A percentile compares a stretch with the other conserved stretches of the same genome.
These are phyloP conservation scores for Begonia fuchsioides DNA, from an alignment of 306 rosid genomes.

Conservation along the genomic window DNA sequence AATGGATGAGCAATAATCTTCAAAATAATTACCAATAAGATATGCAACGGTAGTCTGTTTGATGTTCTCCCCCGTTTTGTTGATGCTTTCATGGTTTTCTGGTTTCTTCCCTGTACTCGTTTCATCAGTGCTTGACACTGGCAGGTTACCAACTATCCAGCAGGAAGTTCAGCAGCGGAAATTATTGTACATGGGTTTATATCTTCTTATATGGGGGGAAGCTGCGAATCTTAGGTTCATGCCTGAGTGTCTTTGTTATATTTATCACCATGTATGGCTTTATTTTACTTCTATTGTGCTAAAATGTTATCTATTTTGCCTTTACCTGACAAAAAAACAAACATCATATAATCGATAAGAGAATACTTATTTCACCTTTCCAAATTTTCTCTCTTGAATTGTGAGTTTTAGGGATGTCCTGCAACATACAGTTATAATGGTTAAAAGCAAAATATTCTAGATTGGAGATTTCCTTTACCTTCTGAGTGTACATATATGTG, in stretches of 20 bases:
- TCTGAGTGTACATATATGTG: neutral
- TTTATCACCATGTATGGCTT: constrained; percentile 82
- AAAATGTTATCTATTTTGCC: no score
- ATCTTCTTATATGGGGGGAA: constrained; percentile 99
- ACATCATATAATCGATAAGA: no score
- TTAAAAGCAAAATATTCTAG: neutral
- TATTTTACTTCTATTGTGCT: neutral
- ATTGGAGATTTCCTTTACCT: neutral
- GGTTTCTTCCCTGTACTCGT: neutral
- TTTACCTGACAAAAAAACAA: no score
- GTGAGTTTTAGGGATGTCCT: neutral
- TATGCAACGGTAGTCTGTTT: no score
- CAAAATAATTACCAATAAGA: no score
- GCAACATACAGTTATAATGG: no score
- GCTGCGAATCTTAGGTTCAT: constrained; percentile 97
- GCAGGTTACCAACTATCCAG: constrained; percentile 91
- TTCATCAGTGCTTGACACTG: constrained; percentile 10
- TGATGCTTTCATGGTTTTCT: neutral
- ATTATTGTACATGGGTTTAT: constrained; percentile 81
- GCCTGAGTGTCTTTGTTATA: constrained; percentile 99
- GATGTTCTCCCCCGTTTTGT: neutral
- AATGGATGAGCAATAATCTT: no score
- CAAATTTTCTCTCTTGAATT: neutral
- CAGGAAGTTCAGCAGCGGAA: constrained; percentile 94
- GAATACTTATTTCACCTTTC: no score